phyloP scores from a whole-genome alignment of 1,139 yeast genomes.

The Blastobotrys raffinosifermentans region DNA sequence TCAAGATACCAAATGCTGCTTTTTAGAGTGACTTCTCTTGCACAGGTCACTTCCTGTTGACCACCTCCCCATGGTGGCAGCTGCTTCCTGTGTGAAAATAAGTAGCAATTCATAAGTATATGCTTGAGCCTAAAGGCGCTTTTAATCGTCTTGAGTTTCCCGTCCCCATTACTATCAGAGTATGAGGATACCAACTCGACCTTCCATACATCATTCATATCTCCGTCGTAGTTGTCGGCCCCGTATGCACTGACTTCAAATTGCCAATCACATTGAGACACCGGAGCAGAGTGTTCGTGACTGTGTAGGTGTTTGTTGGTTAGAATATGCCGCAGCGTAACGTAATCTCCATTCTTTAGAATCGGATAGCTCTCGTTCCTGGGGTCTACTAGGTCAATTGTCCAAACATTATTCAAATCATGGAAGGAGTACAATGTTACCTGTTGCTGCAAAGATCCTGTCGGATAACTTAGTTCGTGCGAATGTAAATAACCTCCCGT shows the following conservation, averaged over 20 bases:
- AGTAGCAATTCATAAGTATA: slow-evolving; percentile 51
- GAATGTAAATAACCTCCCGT: slow-evolving; percentile 67
- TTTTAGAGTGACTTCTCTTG: slow-evolving; percentile 53
- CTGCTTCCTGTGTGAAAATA: slow-evolving; percentile 55
- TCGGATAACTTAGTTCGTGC: slow-evolving; percentile 46
- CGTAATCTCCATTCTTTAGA: slow-evolving; percentile 45
- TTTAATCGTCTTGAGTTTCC: slow-evolving; percentile 33
- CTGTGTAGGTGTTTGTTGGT: slow-evolving; percentile 60
- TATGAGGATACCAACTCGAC: slow-evolving; percentile 24
- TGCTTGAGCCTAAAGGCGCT: slow-evolving; percentile 56
- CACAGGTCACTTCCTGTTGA: slow-evolving; percentile 74
- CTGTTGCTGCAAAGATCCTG: slow-evolving; percentile 60
- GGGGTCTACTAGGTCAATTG: slow-evolving; percentile 42
- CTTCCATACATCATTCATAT: slow-evolving; percentile 28
- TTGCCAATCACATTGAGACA: slow-evolving; percentile 75
- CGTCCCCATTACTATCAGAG: neutral
- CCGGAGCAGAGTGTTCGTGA: slow-evolving; percentile 56
- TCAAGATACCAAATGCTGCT: slow-evolving; percentile 66
- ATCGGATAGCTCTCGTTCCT: slow-evolving; percentile 4
- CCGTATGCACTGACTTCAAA: slow-evolving; percentile 67
- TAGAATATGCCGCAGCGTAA: slow-evolving; percentile 55
- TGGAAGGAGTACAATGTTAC: slow-evolving; percentile 55
- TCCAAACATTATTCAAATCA: slow-evolving; percentile 60
- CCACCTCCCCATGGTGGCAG: slow-evolving; percentile 66
- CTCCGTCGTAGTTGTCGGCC: slow-evolving; percentile 34